phyloP scores from a whole-genome alignment of 495 filamentous ascomycete genomes.

The Hypomontagnella submonticulosa region DNA sequence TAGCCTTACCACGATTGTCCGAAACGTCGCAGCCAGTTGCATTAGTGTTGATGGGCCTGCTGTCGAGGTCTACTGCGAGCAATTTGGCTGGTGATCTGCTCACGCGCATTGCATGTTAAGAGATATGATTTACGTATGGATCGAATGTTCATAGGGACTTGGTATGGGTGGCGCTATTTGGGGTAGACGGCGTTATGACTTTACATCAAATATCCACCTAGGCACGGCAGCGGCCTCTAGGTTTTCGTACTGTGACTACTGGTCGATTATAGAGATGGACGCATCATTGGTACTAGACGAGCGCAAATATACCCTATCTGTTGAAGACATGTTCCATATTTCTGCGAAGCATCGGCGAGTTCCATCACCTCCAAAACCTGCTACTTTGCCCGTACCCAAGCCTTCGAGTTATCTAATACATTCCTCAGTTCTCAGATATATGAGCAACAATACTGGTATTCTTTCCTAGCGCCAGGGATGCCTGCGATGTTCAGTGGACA shows the following conservation, averaged over 20 bases:
- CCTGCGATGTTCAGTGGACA: too few species aligned
- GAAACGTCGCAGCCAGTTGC: constrained; percentile 61
- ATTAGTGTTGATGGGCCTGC: constrained; percentile 61
- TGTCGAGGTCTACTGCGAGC: constrained; percentile 65
- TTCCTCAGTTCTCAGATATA: too few species aligned
- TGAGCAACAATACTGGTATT: too few species aligned
- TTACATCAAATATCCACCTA: constrained; percentile 8
- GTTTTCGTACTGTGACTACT: neutral
- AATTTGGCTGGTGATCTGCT: constrained; percentile 63
- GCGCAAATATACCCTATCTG: too few species aligned
- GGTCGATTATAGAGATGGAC: too few species aligned
- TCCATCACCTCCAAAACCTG: too few species aligned
- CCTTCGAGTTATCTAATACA: too few species aligned
- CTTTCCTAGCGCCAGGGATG: too few species aligned
- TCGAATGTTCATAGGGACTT: neutral
- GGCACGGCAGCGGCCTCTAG: neutral
- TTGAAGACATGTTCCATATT: too few species aligned
- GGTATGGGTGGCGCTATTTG: neutral
- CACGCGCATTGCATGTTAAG: constrained; percentile 2
- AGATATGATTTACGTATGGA: neutral
- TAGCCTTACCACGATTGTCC: constrained; percentile 58
- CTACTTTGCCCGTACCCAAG: too few species aligned
- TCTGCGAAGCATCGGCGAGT: too few species aligned
- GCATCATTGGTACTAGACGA: too few species aligned
- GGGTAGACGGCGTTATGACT: constrained; percentile 29